Evolutionary conservation across 2,329 filamentous ascomycete genomes (phyloP).

Genomic region (Cladosporium sp.): DNA sequence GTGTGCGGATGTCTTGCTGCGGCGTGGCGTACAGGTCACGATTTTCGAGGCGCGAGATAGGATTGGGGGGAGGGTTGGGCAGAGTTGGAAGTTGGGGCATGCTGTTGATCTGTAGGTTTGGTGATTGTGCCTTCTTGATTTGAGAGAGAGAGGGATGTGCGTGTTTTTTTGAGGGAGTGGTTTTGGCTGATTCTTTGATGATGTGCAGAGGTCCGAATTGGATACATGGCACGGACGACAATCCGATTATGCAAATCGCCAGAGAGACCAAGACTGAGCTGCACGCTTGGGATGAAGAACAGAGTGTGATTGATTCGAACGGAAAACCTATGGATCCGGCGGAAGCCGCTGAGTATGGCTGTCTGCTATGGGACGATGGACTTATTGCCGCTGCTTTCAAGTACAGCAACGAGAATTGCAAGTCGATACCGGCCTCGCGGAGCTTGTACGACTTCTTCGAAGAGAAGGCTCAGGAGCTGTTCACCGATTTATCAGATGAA

Average conservation of each 20-base stretch:
- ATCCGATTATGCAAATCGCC: conserved; percentile 69
- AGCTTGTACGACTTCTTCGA: conserved; percentile 62
- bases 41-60: conserved; percentile 69
- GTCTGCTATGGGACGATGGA: conserved; percentile 61
- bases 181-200: neutral
- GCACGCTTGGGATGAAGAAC: conserved; percentile 56
- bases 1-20: conserved; percentile 67
- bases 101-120: conserved; percentile 58
- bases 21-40: conserved; percentile 67
- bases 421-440: conserved; percentile 53
- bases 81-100: conserved; percentile 48
- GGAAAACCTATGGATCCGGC: conserved; percentile 54
- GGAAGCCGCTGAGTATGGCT: conserved; percentile 44
- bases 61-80: conserved; percentile 63
- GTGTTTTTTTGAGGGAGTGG: neutral
- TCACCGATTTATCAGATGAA: conserved; percentile 39
- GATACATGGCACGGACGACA: conserved; percentile 73
- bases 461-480: conserved; percentile 50
- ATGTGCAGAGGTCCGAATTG: conserved; percentile 68
- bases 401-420: conserved; percentile 61
- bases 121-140: neutral
- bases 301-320: conserved; percentile 59
- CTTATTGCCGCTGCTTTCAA: conserved; percentile 69
- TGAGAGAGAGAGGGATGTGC: neutral
- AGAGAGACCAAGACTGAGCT: conserved; percentile 59